These are phyloP conservation scores for Biscutella laevigata DNA, from an alignment of 441 rosid genomes.

Conservation along the genomic window DNA sequence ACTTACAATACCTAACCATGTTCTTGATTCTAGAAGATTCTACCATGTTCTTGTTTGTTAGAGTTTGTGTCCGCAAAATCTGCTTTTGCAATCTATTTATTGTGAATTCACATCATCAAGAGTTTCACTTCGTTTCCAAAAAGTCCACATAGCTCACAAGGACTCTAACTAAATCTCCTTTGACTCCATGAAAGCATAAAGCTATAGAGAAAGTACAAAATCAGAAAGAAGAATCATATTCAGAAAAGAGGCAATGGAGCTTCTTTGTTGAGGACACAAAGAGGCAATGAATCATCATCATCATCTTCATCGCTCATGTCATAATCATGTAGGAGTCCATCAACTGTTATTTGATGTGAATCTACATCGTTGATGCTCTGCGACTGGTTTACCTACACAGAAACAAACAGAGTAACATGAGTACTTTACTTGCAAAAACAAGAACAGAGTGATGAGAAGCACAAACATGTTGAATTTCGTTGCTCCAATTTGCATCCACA, in stretches of 20 bases:
- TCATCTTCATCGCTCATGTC: slow-evolving; percentile 1
- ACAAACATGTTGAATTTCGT: slow-evolving; percentile 11
- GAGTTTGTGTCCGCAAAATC: too few relatives aligned
- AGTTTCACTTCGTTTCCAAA: not conserved
- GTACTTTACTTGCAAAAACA: not conserved
- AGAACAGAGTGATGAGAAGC: slow-evolving; percentile 2
- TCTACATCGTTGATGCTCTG: not conserved
- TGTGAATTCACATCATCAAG: not conserved
- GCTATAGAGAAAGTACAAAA: not conserved
- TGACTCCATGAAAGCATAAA: not conserved
- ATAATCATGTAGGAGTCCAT: too few relatives aligned
- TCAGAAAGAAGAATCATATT: not conserved
- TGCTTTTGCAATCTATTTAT: slow-evolving; percentile 6
- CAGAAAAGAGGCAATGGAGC: slow-evolving; percentile 40
- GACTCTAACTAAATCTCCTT: not conserved
- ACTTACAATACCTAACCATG: not conserved
- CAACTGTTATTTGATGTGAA: too few relatives aligned
- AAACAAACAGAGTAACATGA: not conserved
- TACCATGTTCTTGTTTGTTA: too few relatives aligned
- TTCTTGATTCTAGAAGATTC: slow-evolving; percentile 17
- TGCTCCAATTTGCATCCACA: not conserved
- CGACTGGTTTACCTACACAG: not conserved
- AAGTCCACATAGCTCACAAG: not conserved
- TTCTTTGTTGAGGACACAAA: slow-evolving; percentile 45
- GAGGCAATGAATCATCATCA: slow-evolving; percentile 38